Percentiles rank a stretch among this genome's conserved stretches.
phyloP scores from a whole-genome alignment of 495 filamentous ascomycete genomes.

The Hypoxylon crocopeplum region DNA sequence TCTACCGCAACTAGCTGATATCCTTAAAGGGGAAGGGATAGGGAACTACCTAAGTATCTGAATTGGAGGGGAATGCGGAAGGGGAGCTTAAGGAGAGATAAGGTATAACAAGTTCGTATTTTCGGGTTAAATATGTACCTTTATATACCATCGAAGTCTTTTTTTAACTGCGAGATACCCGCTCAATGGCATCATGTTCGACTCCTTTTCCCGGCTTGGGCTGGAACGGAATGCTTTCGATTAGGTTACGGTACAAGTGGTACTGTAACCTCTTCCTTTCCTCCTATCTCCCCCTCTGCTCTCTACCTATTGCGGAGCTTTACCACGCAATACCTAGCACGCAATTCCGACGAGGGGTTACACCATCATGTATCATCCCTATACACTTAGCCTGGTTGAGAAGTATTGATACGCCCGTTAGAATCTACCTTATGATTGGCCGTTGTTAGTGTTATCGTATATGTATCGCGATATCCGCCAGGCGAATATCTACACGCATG shows the following conservation, averaged over 20 bases:
- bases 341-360: constrained; percentile 27
- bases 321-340: constrained; percentile 34
- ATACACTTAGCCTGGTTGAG: neutral
- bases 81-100: constrained; percentile 10
- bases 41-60: neutral
- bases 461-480: constrained; percentile 3
- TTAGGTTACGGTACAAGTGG: constrained; percentile 14
- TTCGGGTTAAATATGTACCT: constrained; percentile 20
- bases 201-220: constrained; percentile 9
- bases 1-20: constrained; percentile 13
- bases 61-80: constrained; percentile 5
- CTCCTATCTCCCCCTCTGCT: constrained; percentile 27
- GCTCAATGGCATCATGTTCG: constrained; percentile 27
- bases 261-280: constrained; percentile 29
- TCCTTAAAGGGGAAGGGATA: neutral
- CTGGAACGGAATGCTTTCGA: constrained; percentile 5
- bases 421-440: constrained; percentile 9
- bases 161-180: constrained; percentile 27
- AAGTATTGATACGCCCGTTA: neutral
- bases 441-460: neutral
- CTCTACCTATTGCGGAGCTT: constrained; percentile 31
- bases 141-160: constrained; percentile 5
- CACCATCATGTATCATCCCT: constrained; percentile 30
- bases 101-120: constrained; percentile 18
- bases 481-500: constrained; percentile 14